Evolutionary conservation across 1,284 basidiomycete species (phyloP), one percentile per base, ranked within the genome.

Genomic region (Chalciporus piperatoides): DNA sequence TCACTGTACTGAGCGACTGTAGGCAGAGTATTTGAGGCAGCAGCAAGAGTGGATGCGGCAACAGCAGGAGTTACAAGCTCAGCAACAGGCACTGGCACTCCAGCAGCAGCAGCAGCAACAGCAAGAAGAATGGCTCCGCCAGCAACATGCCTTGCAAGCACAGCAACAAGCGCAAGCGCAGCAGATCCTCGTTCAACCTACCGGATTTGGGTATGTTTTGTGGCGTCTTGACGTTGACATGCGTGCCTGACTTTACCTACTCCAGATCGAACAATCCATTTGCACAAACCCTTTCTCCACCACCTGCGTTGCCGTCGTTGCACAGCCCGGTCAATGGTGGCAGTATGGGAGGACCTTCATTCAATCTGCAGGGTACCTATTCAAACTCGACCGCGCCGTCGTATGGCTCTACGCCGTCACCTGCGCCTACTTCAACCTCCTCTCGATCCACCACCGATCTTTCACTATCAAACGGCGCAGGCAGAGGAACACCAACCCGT

Each of bases 221-320:
- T 37, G 15, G n/a, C 10, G 25, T 48, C 4, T 28, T 27, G 42
- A 2, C 9, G 39, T 33, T 44, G 44, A 41, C 25, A 12, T 37
- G 49, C 10, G 23, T 32, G 30, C 41, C 33, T 55, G n/a, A 53
- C 40, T 4, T 25, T 23, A 15, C 17, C 19, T 4, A 12, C n/a
- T 51, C 28, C 50, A 92, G 93, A 12, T 91, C 92, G 38, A 98
- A 98, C 77, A 98, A 98, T 67, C 95, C 95, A 0, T 97, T 97
- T 63, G 89, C 88, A 0, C 78, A 75, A 2, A 57, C 68, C 15
- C 53, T 70, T 41, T 67, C 70, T n/a, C 62, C 63, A 36, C 65
- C 70, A 41, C 72, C 74, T 48, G 72, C 68, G 59, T 56, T 61
- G 44, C 63, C 66, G 54, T 56, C 66, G 35, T 60, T 68, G 43